Conservation (phyloP, 2,329 filamentous ascomycete species). For the Alternaria metachromatica region DNA sequence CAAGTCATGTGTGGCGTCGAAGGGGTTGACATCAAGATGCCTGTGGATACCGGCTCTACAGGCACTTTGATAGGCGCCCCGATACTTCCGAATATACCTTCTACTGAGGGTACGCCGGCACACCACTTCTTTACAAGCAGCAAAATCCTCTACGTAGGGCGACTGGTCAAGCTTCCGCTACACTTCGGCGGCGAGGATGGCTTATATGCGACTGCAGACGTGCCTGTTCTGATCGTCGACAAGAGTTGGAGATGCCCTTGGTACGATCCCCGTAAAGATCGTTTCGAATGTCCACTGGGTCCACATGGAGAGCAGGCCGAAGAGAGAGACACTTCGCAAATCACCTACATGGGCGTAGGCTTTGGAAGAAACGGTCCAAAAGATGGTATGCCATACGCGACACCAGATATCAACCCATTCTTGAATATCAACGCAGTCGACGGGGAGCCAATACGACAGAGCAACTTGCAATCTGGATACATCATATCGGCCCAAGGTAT, state of each 20-base stretch:
- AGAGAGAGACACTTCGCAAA: slow-evolving; percentile 34
- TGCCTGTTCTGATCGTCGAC: slow-evolving; percentile 43
- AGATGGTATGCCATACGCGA: slow-evolving; percentile 38
- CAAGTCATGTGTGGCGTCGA: slow-evolving; percentile 38
- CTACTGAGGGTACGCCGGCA: slow-evolving; percentile 31
- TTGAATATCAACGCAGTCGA: slow-evolving; percentile 43
- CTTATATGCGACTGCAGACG: slow-evolving; percentile 29
- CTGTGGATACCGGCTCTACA: slow-evolving; percentile 46
- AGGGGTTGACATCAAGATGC: slow-evolving; percentile 38
- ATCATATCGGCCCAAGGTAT: slow-evolving; percentile 39
- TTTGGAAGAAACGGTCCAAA: slow-evolving; percentile 41
- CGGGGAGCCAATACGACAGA: slow-evolving; percentile 12
- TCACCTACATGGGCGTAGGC: slow-evolving; percentile 48
- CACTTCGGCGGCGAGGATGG: slow-evolving; percentile 32
- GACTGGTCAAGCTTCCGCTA: slow-evolving; percentile 37
- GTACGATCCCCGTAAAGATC: slow-evolving; percentile 41
- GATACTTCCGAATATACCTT: slow-evolving; percentile 35
- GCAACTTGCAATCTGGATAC: slow-evolving; percentile 33
- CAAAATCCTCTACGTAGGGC: slow-evolving; percentile 42
- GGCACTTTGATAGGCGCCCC: slow-evolving; percentile 43
- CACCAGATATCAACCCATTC: slow-evolving; percentile 43
- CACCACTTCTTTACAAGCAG: slow-evolving; percentile 46
- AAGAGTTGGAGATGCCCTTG: slow-evolving; percentile 43
- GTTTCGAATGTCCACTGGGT: slow-evolving; percentile 37
- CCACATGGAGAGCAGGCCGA: slow-evolving; percentile 33